Evolutionary conservation across 176 grass and related monocot species (phyloP).

Genomic region (Musa itinerans): DNA sequence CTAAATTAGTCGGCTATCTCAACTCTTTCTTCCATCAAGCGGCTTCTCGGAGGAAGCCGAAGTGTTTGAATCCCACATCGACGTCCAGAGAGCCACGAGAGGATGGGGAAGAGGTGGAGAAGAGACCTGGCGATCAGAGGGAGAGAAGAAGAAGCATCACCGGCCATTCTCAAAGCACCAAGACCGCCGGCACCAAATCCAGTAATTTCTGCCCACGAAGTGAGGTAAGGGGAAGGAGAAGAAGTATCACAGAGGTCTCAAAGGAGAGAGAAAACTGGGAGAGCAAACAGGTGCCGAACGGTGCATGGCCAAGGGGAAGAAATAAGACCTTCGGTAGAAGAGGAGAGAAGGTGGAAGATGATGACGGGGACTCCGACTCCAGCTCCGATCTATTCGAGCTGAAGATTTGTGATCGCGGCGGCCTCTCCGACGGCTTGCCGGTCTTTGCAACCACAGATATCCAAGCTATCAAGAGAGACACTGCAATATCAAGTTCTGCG

Average conservation of each 20-base stretch:
- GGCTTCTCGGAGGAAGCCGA: not conserved
- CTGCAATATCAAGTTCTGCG: not conserved
- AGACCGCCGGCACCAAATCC: not conserved
- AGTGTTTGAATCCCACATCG: not conserved
- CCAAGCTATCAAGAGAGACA: not conserved
- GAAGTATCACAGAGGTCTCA: too few species aligned
- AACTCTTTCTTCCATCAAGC: not conserved
- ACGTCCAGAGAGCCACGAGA: not conserved
- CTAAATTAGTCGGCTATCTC: slow-evolving; percentile 1
- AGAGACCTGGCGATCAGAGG: not conserved
- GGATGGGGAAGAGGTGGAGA: not conserved
- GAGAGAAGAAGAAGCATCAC: not conserved
- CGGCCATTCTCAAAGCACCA: not conserved
- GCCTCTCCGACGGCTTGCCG: not conserved
- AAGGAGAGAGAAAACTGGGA: not conserved
- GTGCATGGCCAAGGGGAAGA: not conserved
- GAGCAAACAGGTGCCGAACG: not conserved
- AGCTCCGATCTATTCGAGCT: slow-evolving; percentile 6
- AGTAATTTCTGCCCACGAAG: not conserved
- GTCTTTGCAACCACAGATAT: slow-evolving; percentile 1
- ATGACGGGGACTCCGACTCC: not conserved
- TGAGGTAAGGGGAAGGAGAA: not conserved
- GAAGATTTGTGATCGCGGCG: not conserved
- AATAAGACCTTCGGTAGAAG: not conserved
- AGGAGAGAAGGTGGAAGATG: not conserved